Evolutionary conservation across 768 basidiomycete species (phyloP).

Genomic region (Serendipita sp.): DNA sequence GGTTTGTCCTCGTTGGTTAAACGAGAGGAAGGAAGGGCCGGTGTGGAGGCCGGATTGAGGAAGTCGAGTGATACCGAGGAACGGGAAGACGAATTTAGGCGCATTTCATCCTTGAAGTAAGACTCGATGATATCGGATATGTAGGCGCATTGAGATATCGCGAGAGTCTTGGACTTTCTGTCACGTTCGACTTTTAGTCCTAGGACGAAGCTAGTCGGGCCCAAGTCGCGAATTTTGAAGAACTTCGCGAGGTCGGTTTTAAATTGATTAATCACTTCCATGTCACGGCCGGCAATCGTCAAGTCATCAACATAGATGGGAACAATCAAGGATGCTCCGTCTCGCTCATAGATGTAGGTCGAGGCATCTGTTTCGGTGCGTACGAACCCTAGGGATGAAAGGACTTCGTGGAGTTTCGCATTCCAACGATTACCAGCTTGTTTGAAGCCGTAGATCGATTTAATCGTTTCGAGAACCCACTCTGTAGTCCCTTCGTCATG

Average conservation of each 20-base stretch:
- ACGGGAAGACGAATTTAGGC: not conserved
- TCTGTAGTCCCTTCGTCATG: not conserved
- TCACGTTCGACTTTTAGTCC: conserved; percentile 18
- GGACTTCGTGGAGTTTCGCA: conserved; percentile 8
- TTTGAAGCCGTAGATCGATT: conserved; percentile 17
- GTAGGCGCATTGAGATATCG: not conserved
- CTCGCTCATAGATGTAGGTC: conserved; percentile 16
- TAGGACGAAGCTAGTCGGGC: conserved; percentile 8
- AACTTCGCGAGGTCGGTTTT: conserved; percentile 7
- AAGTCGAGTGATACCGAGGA: too few species aligned
- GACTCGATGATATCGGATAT: not conserved
- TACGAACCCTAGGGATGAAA: conserved; percentile 8
- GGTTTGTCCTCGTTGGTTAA: not conserved
- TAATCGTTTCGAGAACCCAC: not conserved
- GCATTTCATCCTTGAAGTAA: not conserved
- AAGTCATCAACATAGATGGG: conserved; percentile 6
- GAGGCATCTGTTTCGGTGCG: conserved; percentile 16
- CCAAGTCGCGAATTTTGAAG: conserved; percentile 13
- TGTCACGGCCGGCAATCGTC: not conserved
- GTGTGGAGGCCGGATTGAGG: not conserved
- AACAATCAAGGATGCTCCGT: conserved; percentile 13
- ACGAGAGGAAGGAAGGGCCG: not conserved
- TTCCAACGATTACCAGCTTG: conserved; percentile 15
- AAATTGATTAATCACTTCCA: not conserved
- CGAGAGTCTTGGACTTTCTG: not conserved